Percentiles rank a stretch among this genome's conserved stretches.
These are phyloP conservation scores for Heimioporus sp. DNA, from an alignment of 768 basidiomycete genomes.

Conservation along the genomic window DNA sequence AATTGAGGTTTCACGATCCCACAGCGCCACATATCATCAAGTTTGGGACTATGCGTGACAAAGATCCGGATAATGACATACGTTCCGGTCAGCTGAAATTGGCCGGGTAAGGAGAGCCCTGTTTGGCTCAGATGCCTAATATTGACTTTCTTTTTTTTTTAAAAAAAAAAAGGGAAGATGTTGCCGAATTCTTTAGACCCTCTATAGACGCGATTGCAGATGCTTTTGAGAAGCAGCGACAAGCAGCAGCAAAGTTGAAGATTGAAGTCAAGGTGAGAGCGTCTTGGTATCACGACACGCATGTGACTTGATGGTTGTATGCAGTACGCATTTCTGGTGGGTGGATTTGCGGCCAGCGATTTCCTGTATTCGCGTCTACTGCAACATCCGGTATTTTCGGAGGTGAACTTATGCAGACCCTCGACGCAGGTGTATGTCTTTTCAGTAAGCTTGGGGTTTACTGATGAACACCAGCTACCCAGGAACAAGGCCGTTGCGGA, in stretches of 20 bases:
- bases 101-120: constrained; percentile 28
- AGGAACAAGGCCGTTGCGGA: neutral
- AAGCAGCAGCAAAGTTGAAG: constrained; percentile 11
- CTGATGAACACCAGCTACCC: neutral
- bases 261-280: constrained; percentile 25
- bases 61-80: constrained; percentile 34
- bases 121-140: neutral
- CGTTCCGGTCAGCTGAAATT: constrained; percentile 38
- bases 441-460: neutral
- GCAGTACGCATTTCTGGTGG: constrained; percentile 44
- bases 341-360: constrained; percentile 48
- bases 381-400: constrained; percentile 11
- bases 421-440: constrained; percentile 45
- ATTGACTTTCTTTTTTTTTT: neutral
- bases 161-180: constrained; percentile 26
- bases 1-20: constrained; percentile 38
- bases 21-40: constrained; percentile 34
- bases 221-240: constrained; percentile 31
- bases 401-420: constrained; percentile 44
- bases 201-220: constrained; percentile 36
- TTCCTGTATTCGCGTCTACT: constrained; percentile 44
- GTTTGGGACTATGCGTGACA: constrained; percentile 37
- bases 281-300: neutral
- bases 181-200: constrained; percentile 42
- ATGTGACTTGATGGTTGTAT: neutral